phyloP scores from a whole-genome alignment of 345 rosid genomes.

The Streptanthus diversifolius region DNA sequence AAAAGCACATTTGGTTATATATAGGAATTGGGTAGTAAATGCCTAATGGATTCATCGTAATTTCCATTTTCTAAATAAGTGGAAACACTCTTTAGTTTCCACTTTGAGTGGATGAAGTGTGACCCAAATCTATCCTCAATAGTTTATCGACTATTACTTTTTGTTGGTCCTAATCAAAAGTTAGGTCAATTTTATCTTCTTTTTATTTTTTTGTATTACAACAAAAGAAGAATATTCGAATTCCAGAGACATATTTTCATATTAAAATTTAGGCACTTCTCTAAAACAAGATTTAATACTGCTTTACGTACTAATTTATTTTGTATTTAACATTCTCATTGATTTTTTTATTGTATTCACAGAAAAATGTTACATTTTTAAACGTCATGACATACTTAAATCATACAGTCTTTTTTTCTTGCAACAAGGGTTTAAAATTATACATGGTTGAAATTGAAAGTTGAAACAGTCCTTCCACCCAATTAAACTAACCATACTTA shows the following conservation, averaged over 20 bases:
- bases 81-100: slow-evolving; percentile 33
- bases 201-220: not conserved
- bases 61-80: slow-evolving; percentile 22
- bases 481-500: not conserved
- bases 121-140: slow-evolving; percentile 10
- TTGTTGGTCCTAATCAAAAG: slow-evolving; percentile 11
- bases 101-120: slow-evolving; percentile 25
- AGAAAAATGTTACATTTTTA: not conserved
- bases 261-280: not conserved
- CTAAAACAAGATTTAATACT: not conserved
- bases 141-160: slow-evolving; percentile 15
- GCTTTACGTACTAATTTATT: not conserved
- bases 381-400: not conserved
- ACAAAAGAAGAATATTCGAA: not conserved
- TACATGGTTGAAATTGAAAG: not conserved
- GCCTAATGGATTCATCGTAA: slow-evolving; percentile 29
- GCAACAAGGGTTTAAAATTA: too few species aligned
- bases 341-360: not conserved
- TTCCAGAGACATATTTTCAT: not conserved
- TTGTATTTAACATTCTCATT: not conserved
- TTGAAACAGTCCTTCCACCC: not conserved
- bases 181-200: slow-evolving; percentile 21
- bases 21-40: not conserved
- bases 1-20: not conserved
- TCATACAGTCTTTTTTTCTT: not conserved